These are phyloP conservation scores for Eucalyptus erythrocorys DNA, from an alignment of 345 rosid species.

Conservation along the genomic window DNA sequence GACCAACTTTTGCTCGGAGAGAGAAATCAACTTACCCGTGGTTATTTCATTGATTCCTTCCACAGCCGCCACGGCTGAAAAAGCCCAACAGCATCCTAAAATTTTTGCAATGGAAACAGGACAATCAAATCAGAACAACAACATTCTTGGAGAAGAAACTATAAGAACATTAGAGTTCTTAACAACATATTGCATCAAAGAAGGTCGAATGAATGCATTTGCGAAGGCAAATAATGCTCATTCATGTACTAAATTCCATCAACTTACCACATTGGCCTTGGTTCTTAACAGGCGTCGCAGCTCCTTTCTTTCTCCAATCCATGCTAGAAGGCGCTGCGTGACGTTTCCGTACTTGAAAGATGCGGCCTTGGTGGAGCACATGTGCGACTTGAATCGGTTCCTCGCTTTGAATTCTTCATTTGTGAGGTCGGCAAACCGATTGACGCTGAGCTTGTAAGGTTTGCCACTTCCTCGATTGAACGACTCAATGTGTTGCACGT, in stretches of 20 bases:
- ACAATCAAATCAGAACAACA: neutral
- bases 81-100: slow-evolving; percentile 22
- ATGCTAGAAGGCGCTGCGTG: slow-evolving; percentile 5
- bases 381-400: slow-evolving; percentile 23
- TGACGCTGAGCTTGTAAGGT: slow-evolving; percentile 29
- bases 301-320: slow-evolving; percentile 48
- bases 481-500: slow-evolving; percentile 16
- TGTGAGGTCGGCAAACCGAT: slow-evolving; percentile 33
- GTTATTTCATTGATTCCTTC: slow-evolving; percentile 23
- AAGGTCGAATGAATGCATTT: neutral
- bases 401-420: slow-evolving; percentile 24
- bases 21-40: slow-evolving; percentile 11
- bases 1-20: slow-evolving; percentile 30
- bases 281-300: slow-evolving; percentile 36
- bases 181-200: neutral
- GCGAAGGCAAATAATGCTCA: neutral
- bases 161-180: neutral
- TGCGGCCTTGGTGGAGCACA: neutral
- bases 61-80: slow-evolving; percentile 36
- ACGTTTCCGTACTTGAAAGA: slow-evolving; percentile 24
- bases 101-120: neutral
- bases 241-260: neutral
- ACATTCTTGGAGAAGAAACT: neutral
- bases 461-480: slow-evolving; percentile 13
- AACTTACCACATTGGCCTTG: slow-evolving; percentile 43